Evolutionary conservation across 2,329 filamentous ascomycete genomes (phyloP).

Genomic region (Epichloe sp.): DNA sequence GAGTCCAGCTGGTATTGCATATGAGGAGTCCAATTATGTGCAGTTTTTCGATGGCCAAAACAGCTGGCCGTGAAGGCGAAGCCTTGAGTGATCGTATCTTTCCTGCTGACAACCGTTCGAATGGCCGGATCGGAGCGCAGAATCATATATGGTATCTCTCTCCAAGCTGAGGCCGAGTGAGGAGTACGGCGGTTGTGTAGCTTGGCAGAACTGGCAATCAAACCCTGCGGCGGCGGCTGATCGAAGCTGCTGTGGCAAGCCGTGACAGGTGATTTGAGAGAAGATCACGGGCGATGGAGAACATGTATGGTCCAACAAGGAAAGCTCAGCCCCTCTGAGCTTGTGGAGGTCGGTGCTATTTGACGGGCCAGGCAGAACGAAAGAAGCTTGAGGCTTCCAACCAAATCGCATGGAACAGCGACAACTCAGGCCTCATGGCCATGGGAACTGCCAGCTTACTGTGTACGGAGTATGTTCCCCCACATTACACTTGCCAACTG

Average conservation of each 20-base stretch:
- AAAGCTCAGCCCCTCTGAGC: slow-evolving; percentile 11
- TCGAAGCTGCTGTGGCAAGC: slow-evolving; percentile 15
- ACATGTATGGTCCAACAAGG: slow-evolving; percentile 10
- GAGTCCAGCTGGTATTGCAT: background rate
- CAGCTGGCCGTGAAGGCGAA: background rate
- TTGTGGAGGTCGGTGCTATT: slow-evolving; percentile 21
- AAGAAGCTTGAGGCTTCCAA: background rate
- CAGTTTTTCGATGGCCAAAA: background rate
- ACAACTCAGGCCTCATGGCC: slow-evolving; percentile 1
- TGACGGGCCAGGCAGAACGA: slow-evolving; percentile 8
- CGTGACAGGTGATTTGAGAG: slow-evolving; percentile 12
- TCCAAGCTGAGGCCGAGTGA: slow-evolving; percentile 4
- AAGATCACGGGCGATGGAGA: slow-evolving; percentile 11
- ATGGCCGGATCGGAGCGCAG: background rate
- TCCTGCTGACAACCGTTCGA: background rate
- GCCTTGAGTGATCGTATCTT: background rate
- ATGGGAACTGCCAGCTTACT: background rate
- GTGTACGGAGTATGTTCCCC: background rate
- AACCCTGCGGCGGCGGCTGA: slow-evolving; percentile 17
- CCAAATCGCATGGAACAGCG: background rate
- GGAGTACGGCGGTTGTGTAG: background rate
- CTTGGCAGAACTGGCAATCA: background rate
- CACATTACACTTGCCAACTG: slow-evolving; percentile 1
- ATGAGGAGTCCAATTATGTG: background rate
- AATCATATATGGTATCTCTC: background rate